A percentile compares a stretch with the other conserved stretches of the same genome.
Conservation (phyloP, 345 rosid genomes). For the Cardamine chenopodiifolia region DNA sequence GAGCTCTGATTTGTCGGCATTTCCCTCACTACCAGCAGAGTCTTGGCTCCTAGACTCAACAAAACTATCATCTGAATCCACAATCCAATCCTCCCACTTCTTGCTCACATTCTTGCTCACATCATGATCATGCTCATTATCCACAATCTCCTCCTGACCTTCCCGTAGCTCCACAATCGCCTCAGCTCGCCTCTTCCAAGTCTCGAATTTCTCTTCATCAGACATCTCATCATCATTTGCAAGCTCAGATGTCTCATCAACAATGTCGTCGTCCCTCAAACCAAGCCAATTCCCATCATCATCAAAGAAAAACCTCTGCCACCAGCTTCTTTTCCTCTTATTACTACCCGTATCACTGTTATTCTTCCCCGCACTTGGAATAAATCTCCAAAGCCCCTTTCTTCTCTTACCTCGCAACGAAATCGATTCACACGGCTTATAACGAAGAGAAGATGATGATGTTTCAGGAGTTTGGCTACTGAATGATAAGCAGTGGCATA, state of each 20-base stretch:
- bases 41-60: slow-evolving; percentile 56
- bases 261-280: slow-evolving; percentile 65
- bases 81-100: slow-evolving; percentile 97
- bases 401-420: slow-evolving; percentile 41
- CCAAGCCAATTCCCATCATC: slow-evolving; percentile 94
- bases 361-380: slow-evolving; percentile 51
- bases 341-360: slow-evolving; percentile 32
- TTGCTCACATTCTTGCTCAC: slow-evolving; percentile 73
- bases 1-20: slow-evolving; percentile 27
- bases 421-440: slow-evolving; percentile 34
- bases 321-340: slow-evolving; percentile 67
- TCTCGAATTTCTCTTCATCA: slow-evolving; percentile 72
- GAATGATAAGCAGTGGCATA: slow-evolving; percentile 51
- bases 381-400: slow-evolving; percentile 46
- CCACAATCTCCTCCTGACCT: slow-evolving; percentile 58
- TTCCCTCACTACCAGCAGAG: slow-evolving; percentile 41
- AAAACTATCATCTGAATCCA: slow-evolving; percentile 51
- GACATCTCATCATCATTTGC: slow-evolving; percentile 50
- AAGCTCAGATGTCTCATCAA: slow-evolving; percentile 44
- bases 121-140: slow-evolving; percentile 45
- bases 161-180: slow-evolving; percentile 90
- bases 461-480: slow-evolving; percentile 36
- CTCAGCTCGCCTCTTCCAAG: slow-evolving; percentile 93
- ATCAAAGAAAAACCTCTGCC: slow-evolving; percentile 77
- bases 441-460: slow-evolving; percentile 11